phyloP scores from a whole-genome alignment of 305 asterid species.

The Fraxinus baroniana region DNA sequence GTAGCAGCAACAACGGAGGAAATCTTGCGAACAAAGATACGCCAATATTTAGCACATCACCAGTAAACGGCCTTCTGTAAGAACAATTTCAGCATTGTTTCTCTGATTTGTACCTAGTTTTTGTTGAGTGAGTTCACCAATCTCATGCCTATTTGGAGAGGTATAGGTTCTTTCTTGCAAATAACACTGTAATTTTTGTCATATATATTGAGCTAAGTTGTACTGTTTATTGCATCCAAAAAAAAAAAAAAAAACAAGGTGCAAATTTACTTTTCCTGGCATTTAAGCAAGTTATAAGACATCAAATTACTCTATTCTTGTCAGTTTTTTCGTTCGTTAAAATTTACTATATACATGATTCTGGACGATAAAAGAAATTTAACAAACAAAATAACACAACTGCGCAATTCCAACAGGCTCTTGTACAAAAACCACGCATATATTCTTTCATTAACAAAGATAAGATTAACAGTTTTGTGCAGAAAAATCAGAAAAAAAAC shows the following conservation, averaged over 20 bases:
- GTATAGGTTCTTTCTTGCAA: constrained; percentile 26
- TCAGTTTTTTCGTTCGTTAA: background rate
- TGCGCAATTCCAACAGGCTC: background rate
- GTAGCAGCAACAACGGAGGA: constrained; percentile 42
- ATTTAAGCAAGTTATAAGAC: background rate
- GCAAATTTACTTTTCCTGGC: background rate
- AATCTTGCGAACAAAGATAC: constrained; percentile 39
- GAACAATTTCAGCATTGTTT: background rate
- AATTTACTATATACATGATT: background rate
- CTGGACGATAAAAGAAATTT: background rate
- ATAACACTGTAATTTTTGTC: constrained; percentile 28
- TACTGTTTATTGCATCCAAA: constrained; percentile 22
- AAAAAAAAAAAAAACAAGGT: background rate
- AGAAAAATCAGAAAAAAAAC: constrained; percentile 33
- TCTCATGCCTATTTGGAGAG: constrained; percentile 22
- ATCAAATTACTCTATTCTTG: background rate
- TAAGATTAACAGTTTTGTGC: constrained; percentile 24
- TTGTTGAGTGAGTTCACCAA: constrained; percentile 24
- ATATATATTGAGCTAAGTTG: constrained; percentile 24
- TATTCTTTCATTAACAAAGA: constrained; percentile 36
- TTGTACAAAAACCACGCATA: constrained; percentile 28
- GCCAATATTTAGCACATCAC: constrained; percentile 67
- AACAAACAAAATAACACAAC: constrained; percentile 10
- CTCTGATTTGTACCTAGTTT: constrained; percentile 30
- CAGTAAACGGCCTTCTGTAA: constrained; percentile 63